Base-by-base conservation (phyloP, 495 filamentous ascomycete genomes). In the Penicillium odoratum region DNA sequence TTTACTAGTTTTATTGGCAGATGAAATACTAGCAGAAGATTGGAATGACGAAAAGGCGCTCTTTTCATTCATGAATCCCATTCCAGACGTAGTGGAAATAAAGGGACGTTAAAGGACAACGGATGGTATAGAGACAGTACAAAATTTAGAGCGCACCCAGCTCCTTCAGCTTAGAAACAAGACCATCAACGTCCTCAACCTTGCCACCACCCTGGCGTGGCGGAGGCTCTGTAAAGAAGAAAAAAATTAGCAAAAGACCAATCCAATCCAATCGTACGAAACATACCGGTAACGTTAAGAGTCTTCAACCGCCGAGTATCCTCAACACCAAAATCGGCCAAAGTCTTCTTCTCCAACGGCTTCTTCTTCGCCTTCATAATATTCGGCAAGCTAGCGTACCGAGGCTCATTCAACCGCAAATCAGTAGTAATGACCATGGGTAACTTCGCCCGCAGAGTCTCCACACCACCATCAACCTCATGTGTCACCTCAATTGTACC, bases 281-380 rank as follows among this genome's bases (percentile, higher is more conserved):
- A 82, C 86, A 63, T 75, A 92, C 88, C 88, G 40, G 84, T 88
- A 55, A 96, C 92, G 80, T 89, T 90, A 55, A 97, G 49, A 49
- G 90, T 89, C 87, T 92, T 95, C 74, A 98, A 76, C 67, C 93
- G 79, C 71, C 78, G 85, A 73, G 79, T 79, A 50, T 84, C 79
- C 67, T 91, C 85, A 8, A 92, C 81, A 0, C 90, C 92, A 71
- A 86, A 88, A 70, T 98, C 93, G 49, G 72, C 83, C 70, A 96
- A 68, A 48, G 78, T 89, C 83, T 89, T 89, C 88, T 96, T 98
- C 73, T 92, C 90, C 63, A 98, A 66, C 64, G 88, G 88, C 86
- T 98, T 98, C 89, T 98, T 98, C 89, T 98, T 98, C 53, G 94
- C 94, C 86, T 97, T 98, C 95, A 98, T 98, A 57, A 98, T 98